Percentiles rank a stretch among this genome's conserved stretches.
These are phyloP conservation scores for Scutellaria galericulata DNA, from an alignment of 257 asterid species.

Conservation along the genomic window DNA sequence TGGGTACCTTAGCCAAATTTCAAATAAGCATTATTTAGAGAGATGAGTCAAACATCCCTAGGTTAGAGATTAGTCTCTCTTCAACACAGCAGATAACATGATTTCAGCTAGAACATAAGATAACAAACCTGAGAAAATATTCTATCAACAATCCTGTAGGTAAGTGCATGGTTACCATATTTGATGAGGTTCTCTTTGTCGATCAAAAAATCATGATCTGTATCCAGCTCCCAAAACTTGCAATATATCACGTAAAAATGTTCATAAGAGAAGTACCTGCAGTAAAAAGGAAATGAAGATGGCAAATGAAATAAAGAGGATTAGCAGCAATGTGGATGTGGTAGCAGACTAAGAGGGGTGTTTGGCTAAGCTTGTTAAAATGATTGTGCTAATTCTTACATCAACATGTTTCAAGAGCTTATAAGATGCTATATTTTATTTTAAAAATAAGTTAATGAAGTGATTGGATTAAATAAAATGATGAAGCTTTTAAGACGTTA, in stretches of 20 bases:
- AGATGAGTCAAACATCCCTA: constrained; percentile 25
- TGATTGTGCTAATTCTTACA: too few species aligned
- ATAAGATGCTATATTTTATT: too few species aligned
- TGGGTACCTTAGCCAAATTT: constrained; percentile 68
- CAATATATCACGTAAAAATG: constrained; percentile 98
- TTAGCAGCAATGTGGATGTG: constrained; percentile 15
- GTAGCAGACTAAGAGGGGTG: not conserved
- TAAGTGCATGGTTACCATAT: constrained; percentile 98
- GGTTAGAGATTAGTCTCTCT: constrained; percentile 22
- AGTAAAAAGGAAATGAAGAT: constrained; percentile 38
- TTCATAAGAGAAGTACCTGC: constrained; percentile 95
- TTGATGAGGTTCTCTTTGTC: constrained; percentile 97
- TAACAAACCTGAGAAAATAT: constrained; percentile 93
- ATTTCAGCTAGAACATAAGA: constrained; percentile 28
- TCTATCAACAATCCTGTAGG: constrained; percentile 97
- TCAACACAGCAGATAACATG: constrained; percentile 33
- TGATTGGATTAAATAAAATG: too few species aligned
- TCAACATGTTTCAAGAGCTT: too few species aligned
- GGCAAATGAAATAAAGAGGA: constrained; percentile 31
- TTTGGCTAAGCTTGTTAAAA: too few species aligned
- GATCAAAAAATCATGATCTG: constrained; percentile 93
- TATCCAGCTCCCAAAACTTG: constrained; percentile 99
- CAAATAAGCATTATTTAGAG: constrained; percentile 36
- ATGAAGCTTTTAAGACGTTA: too few species aligned
- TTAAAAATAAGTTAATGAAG: too few species aligned